These are phyloP conservation scores for Agaricus sinodeliciosus DNA, from an alignment of 768 basidiomycete species.

Conservation along the genomic window DNA sequence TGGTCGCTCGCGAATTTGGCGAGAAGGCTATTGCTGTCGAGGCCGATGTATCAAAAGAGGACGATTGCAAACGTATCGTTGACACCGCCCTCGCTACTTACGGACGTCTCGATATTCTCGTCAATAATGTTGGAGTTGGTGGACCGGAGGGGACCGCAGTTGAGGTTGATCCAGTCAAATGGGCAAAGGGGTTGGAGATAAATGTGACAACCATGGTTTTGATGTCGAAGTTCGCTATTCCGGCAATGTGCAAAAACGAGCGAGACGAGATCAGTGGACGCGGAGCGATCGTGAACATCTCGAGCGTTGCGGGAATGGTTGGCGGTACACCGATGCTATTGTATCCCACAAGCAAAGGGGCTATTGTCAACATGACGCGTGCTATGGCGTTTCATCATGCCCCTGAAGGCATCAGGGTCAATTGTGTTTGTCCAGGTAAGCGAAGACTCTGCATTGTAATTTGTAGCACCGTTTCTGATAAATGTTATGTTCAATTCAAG, in stretches of 20 bases:
- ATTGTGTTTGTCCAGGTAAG: slow-evolving; percentile 35
- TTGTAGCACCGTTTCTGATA: neutral
- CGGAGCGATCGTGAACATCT: slow-evolving; percentile 35
- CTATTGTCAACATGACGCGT: slow-evolving; percentile 36
- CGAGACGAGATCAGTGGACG: slow-evolving; percentile 23
- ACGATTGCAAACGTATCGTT: slow-evolving; percentile 29
- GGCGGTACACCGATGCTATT: slow-evolving; percentile 34
- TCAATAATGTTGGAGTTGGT: slow-evolving; percentile 35
- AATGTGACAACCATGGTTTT: slow-evolving; percentile 39
- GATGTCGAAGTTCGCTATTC: slow-evolving; percentile 36
- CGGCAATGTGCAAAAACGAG: slow-evolving; percentile 34
- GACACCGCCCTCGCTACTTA: slow-evolving; percentile 26
- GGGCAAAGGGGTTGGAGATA: slow-evolving; percentile 29
- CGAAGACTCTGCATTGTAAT: neutral
- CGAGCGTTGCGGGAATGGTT: slow-evolving; percentile 29
- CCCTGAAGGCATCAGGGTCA: slow-evolving; percentile 31
- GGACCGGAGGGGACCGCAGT: slow-evolving; percentile 32
- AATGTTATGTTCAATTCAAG: slow-evolving; percentile 13
- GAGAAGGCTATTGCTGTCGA: slow-evolving; percentile 25
- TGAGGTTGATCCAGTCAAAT: slow-evolving; percentile 27
- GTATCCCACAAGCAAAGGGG: slow-evolving; percentile 38
- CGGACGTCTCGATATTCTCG: slow-evolving; percentile 35
- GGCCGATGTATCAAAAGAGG: slow-evolving; percentile 29
- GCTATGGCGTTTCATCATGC: slow-evolving; percentile 40
- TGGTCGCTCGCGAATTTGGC: slow-evolving; percentile 33